Base-by-base conservation (phyloP, 805 yeast genomes). In the Hanseniaspora hatyaiensis region DNA sequence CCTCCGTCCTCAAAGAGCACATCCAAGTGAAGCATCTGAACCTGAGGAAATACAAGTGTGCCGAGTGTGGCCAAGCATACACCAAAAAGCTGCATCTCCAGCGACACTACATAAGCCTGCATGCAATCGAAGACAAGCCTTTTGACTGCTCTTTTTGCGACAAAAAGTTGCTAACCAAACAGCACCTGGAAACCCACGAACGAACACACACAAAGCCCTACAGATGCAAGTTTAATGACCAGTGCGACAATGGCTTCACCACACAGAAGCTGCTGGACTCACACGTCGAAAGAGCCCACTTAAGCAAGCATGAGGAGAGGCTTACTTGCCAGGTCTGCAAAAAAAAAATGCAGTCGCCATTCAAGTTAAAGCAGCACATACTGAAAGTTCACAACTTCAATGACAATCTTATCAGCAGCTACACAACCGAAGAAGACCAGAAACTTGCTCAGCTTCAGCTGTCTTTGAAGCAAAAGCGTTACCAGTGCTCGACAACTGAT, bases 1-100 rank as follows among this genome's bases (percentile, higher is more conserved):
- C 96, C 0, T 79, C 94, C 1, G 68, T 86, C 9, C 66, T 92
- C 43, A 83, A 80, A 30, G 95, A 85, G 56, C 98, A 92, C 57
- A 70, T 73, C 52, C 68, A 89, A 33, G 63, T 82, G 8, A 56
- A 55, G 0, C 98, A 92, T 57, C 73, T 82, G 2, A 82, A 84
- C 51, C 77, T 80, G 34, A 67, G 92, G 46, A 95, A 95, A 0
- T 89, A 77, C 59, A 57, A 57, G 38, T 92, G 98, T 59, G 59
- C 63, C 2, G 66, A 62, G 3, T 92, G 98, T 62, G 68, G 64
- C 1, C 75, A 74, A 52, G 61, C 80, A 0, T 92, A 86, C 58
- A 67, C 76, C 15, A 71, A 95, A 45, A 82, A 80, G 52, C 76
- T 83, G n/a, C 96, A 89, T 65, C 65, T 89, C 34, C 73, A 77